These are phyloP conservation scores for Danielozyma ontarioensis DNA, from an alignment of 805 yeast genomes.

Conservation along the genomic window DNA sequence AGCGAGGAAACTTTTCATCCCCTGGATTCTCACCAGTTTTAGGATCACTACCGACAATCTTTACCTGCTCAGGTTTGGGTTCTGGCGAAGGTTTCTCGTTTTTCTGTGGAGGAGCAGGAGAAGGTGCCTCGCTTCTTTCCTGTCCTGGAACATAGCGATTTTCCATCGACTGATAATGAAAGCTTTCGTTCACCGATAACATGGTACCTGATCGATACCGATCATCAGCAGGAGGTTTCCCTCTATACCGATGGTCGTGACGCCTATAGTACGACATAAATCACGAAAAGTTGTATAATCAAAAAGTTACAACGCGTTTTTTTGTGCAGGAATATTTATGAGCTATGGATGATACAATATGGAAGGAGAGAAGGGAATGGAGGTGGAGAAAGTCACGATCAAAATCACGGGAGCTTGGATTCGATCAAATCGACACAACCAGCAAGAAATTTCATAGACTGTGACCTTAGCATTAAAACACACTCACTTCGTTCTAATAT, in stretches of 20 bases:
- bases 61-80: too few species aligned
- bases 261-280: neutral
- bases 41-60: conserved; percentile 26
- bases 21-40: conserved; percentile 26
- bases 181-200: neutral
- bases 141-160: neutral
- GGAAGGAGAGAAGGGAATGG: too few species aligned
- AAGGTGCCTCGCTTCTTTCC: neutral
- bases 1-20: conserved; percentile 23
- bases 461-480: neutral
- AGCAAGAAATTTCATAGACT: too few species aligned
- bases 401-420: too few species aligned
- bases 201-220: neutral
- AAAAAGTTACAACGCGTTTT: too few species aligned
- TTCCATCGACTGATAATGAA: neutral
- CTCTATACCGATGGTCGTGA: too few species aligned
- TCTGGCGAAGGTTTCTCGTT: neutral
- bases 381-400: too few species aligned
- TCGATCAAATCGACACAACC: too few species aligned
- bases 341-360: too few species aligned
- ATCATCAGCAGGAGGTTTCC: neutral
- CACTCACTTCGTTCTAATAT: conserved; percentile 67
- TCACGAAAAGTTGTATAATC: too few species aligned
- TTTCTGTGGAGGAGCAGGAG: neutral
- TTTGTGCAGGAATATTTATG: too few species aligned